Evolutionary conservation across 352 stramenopile genomes (phyloP), one percentile per base, ranked within the genome.

Genomic region (Phytophthora chlamydospora): DNA sequence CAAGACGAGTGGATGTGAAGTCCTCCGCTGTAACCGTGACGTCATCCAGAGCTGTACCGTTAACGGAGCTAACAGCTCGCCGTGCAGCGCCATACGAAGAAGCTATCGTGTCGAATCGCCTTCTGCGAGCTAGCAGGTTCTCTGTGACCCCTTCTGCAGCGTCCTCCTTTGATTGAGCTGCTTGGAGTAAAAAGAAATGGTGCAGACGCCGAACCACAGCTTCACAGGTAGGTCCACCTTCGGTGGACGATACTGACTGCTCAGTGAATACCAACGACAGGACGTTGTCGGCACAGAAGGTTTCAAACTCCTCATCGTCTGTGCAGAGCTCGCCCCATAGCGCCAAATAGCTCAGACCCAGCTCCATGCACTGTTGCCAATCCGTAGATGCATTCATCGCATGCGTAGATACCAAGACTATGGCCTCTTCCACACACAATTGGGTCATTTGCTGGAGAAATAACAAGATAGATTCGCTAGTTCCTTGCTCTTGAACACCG

Each of bases 321-420:
- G 3, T 19, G 38, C 45, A 58, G 3, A 78, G 55, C 8, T 81
- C 69, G 29, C 55, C 54, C 65, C 77, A 77, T 34, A 75, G 35
- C 49, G 80, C 43, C 27, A 91, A 69, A 48, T 89, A 88, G 34
- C 64, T 73, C 3, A 75, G 75, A 3, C 68, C 68, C 9, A 83
- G 47, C 42, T 88, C 77, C 42, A 87, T 55, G 13, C 68, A 76
- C 36, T 65, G 49, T 13, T 64, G 50, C 64, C 68, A 74, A 3
- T 67, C 41, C 12, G 13, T 41, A 5, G 39, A 38, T 3, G 58
- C 40, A 29, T 24, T 48, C 27, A 6, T 14, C 43, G 14, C 58
- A n/a, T 11, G 27, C 44, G 5, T 31, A 38, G 17, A 55, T 1
- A 19, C 16, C 6, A 71, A 41, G 33, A 51, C 47, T 8, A 61